Evolutionary conservation across 2,329 filamentous ascomycete genomes (phyloP), one percentile per base, ranked within the genome.

Genomic region (Fusarium liriodendri): DNA sequence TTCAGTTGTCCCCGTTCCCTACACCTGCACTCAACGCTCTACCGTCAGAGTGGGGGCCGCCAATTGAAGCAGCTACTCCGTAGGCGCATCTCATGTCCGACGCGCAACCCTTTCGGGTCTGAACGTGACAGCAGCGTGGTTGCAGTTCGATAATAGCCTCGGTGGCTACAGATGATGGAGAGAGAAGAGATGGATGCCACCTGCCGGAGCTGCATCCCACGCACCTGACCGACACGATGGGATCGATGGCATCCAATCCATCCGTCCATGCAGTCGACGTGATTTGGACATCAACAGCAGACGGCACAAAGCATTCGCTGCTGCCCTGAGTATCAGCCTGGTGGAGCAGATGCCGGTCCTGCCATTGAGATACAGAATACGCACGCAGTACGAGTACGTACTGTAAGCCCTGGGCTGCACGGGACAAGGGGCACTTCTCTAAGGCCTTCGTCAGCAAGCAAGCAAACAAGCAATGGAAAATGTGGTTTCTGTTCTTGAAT

Each of bases 321-420:
- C 38, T 63, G 64, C 25, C 35, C 54, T 69, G 62, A 52, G 47
- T 69, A 74, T 74, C 71, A 73, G 37, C 64, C 66, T 66, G 58
- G 69, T 74, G 70, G 69, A 71, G 63, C 58, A 60, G 38, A 60
- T 47, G 52, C 59, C 37, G 40, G 64, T 67, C 68, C 72, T 54
- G 27, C 47, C 47, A 54, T 72, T 57, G 62, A 70, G 71, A 74
- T 66, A 58, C 50, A 63, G 27, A 54, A 54, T 32, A 54, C 27
- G 27, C 27, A 54, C 47, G 27, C 47, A 54, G 47, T n/a, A 54
- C 47, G 47, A 66, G 55, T 69, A 67, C 38, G 40, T 69, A 37
- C 65, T 72, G 70, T 67, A 65, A 75, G 72, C 72, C 47, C 27
- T 52, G 47, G 25, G 47, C 71, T 74, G 72, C 72, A 74, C 65